Conservation (phyloP, 148 eudicot species). For the Mesembryanthemum crystallinum region DNA sequence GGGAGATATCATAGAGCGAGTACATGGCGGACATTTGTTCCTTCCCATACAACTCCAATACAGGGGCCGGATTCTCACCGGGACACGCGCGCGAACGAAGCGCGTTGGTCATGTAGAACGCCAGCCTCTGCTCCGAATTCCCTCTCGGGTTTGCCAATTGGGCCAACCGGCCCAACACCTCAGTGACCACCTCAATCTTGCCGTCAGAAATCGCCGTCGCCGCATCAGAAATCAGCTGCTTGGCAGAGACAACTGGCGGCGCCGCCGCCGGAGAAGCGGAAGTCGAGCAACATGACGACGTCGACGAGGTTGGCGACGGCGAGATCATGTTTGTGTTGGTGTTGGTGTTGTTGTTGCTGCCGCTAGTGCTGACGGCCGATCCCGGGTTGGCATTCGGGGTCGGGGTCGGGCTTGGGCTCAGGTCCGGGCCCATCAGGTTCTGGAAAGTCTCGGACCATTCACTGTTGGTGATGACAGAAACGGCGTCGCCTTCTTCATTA, state of each 20-base stretch:
- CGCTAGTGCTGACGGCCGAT: constrained; percentile 8
- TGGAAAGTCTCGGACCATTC: constrained; percentile 89
- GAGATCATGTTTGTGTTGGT: constrained; percentile 33
- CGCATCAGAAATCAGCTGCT: constrained; percentile 55
- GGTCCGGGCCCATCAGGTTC: constrained; percentile 37
- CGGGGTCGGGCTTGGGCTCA: constrained; percentile 13
- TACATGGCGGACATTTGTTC: constrained; percentile 50
- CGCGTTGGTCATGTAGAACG: constrained; percentile 49
- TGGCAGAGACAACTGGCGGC: constrained; percentile 17
- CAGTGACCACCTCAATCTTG: constrained; percentile 32
- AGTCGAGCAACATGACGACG: constrained; percentile 63
- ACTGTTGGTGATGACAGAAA: constrained; percentile 66
- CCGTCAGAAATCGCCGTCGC: constrained; percentile 69
- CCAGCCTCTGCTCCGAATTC: constrained; percentile 56
- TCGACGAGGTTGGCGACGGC: constrained; percentile 69
- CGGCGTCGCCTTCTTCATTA: constrained; percentile 38
- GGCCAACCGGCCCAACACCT: constrained; percentile 46
- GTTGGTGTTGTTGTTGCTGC: constrained; percentile 7
- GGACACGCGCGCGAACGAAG: constrained; percentile 53
- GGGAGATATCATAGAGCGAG: constrained; percentile 52
- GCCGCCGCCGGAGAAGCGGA: constrained; percentile 42
- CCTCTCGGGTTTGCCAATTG: constrained; percentile 45
- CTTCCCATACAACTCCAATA: constrained; percentile 33
- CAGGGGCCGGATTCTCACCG: constrained; percentile 31
- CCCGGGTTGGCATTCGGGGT: constrained; percentile 11